Evolutionary conservation across 306 rosid species (phyloP), one percentile per base, ranked within the genome.

Genomic region (Cucumis melo): DNA sequence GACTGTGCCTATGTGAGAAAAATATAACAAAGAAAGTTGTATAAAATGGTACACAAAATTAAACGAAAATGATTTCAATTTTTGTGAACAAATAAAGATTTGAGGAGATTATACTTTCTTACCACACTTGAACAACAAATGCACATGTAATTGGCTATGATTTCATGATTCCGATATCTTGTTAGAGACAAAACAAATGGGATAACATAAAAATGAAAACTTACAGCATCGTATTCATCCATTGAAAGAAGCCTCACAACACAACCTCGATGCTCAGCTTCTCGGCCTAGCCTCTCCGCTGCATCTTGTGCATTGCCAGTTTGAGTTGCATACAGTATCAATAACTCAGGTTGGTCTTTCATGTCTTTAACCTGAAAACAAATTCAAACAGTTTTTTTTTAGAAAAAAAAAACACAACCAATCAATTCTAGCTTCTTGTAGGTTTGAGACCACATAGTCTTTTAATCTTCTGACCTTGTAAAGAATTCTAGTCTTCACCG

Each of bases 291-390:
- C 81, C 88, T 87, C 79, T 93, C 98, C 6, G 98, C 94, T 8
- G 88, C 97, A 75, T 91, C 98, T 86, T 90, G 79, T 44, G 98
- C 94, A 77, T 93, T 93, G 24, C 97, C 92, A 4, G 97, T 93
- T 79, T 93, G 85, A 54, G 94, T 88, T 17, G 90, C 96, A 77
- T 88, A 90, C 1, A 91, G 89, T n/a, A 91, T 84, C 29, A 88
- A 59, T 17, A 90, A 87, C 83, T 84, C 86, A 32, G 77, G 81
- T 46, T 42, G 73, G 20, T 70, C 86, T 78, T 78, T 85, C 92
- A 86, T 24, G 53, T 38, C 51, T 20, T 50, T 54, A 16, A 51
- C 34, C 42, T 42, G 42, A 46, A 53, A 20, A 76, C 56, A 6
- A 36, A 24, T 10, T 24, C 34, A 42, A 46, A 44, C 59, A 48